Percentiles rank a stretch among this genome's conserved stretches.
Evolutionary conservation across 495 filamentous ascomycete genomes (phyloP).

Genomic region (Daldinia bambusicola): DNA sequence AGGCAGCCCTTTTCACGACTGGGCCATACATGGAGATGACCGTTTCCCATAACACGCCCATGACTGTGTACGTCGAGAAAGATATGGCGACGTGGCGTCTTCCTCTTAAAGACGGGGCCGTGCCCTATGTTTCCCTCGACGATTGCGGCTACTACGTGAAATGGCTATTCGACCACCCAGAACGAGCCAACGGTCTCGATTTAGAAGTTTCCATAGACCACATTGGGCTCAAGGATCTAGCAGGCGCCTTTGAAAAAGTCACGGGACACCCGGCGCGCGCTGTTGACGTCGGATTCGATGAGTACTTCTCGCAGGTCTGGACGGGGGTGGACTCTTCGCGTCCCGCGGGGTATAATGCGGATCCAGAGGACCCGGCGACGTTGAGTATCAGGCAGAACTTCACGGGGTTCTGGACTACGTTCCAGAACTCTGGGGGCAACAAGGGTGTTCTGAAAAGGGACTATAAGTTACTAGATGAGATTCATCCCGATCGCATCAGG

Average conservation of each 20-base stretch:
- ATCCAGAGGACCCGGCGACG: constrained; percentile 53
- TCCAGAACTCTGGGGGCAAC: constrained; percentile 54
- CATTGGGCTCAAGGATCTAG: constrained; percentile 58
- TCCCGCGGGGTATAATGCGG: constrained; percentile 54
- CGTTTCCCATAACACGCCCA: constrained; percentile 49
- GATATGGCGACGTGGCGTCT: constrained; percentile 58
- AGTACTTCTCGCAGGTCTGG: constrained; percentile 52
- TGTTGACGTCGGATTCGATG: constrained; percentile 54
- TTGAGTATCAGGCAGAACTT: constrained; percentile 65
- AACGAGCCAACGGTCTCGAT: constrained; percentile 60
- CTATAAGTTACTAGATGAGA: constrained; percentile 63
- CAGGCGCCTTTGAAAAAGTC: constrained; percentile 60
- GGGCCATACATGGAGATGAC: constrained; percentile 66
- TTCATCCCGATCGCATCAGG: constrained; percentile 60
- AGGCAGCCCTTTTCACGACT: constrained; percentile 60
- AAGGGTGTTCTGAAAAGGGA: constrained; percentile 57
- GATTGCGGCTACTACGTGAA: constrained; percentile 64
- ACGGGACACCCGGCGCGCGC: constrained; percentile 62
- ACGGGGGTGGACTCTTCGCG: constrained; percentile 26
- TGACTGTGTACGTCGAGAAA: constrained; percentile 52
- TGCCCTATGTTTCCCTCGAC: constrained; percentile 60
- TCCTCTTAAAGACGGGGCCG: constrained; percentile 56
- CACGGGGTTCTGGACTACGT: constrained; percentile 63
- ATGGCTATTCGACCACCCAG: constrained; percentile 66
- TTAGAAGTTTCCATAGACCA: constrained; percentile 63